A percentile compares a stretch with the other conserved stretches of the same genome.
Conservation (phyloP, 176 grass and related monocot species). For the Poa annua region DNA sequence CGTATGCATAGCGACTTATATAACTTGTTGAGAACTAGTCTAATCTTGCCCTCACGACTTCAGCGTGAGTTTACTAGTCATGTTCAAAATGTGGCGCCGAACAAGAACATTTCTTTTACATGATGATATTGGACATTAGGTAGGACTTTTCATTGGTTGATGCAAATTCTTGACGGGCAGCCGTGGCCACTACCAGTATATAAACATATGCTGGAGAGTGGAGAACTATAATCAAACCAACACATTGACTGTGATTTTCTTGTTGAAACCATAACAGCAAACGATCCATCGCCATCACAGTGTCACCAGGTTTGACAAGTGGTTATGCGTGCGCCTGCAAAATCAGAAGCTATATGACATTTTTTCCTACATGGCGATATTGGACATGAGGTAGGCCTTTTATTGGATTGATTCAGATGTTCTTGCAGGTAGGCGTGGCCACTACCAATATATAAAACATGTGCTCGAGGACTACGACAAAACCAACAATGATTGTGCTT, state of each 20-base stretch:
- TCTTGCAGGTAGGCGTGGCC: background rate
- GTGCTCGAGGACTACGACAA: background rate
- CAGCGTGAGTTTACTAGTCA: background rate
- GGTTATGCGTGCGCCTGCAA: background rate
- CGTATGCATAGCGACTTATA: background rate
- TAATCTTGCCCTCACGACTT: background rate
- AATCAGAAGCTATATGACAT: background rate
- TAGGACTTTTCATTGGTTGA: background rate
- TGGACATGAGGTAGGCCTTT: background rate
- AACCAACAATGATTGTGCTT: background rate
- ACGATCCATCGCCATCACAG: background rate
- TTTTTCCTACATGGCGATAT: background rate
- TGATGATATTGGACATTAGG: background rate
- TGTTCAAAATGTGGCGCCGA: background rate
- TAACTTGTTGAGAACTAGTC: background rate
- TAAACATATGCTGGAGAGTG: background rate
- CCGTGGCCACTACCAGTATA: background rate
- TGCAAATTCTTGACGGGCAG: background rate
- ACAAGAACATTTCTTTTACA: background rate
- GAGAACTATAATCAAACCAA: background rate
- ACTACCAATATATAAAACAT: background rate
- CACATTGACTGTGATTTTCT: background rate
- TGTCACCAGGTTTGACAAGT: no score
- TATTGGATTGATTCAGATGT: background rate
- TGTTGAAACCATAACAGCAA: background rate